A percentile compares a stretch with the other conserved stretches of the same genome.
Conservation (phyloP, 768 basidiomycete genomes). For the Termitomyces bulborhizus region DNA sequence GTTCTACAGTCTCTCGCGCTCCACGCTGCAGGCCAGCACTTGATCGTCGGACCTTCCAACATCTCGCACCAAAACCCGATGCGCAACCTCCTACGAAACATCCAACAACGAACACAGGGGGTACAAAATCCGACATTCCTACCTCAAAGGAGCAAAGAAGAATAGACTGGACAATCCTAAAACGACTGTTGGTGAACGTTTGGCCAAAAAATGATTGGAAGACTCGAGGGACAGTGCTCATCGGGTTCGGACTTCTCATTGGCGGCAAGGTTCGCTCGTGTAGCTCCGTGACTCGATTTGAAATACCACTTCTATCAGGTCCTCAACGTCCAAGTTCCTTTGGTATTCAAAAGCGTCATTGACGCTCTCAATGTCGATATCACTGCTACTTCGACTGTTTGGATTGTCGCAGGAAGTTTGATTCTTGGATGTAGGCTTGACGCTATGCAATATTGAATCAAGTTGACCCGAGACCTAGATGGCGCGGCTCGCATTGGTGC, state of each 20-base stretch:
- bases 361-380: conserved; percentile 86
- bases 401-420: conserved; percentile 86
- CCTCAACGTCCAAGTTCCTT: conserved; percentile 96
- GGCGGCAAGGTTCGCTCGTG: conserved; percentile 66
- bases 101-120: neutral
- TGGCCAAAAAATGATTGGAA: conserved; percentile 89
- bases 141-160: conserved; percentile 48
- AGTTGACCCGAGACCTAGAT: conserved; percentile 42
- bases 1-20: neutral
- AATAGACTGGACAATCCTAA: conserved; percentile 86
- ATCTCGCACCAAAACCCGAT: conserved; percentile 15
- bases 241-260: conserved; percentile 77
- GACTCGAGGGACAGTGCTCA: conserved; percentile 73
- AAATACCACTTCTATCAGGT: conserved; percentile 38
- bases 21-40: neutral
- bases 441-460: neutral
- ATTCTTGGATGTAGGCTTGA: conserved; percentile 80
- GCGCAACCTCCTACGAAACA: conserved; percentile 7
- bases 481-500: conserved; percentile 88
- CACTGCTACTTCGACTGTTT: conserved; percentile 69
- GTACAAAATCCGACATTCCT: conserved; percentile 14
- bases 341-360: conserved; percentile 88
- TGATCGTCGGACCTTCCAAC: conserved; percentile 10
- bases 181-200: conserved; percentile 76
- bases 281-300: conserved; percentile 1